Percentiles rank a stretch among this genome's conserved stretches.
Conservation (phyloP, 805 yeast genomes). For the Wickerhamiella alocasiicola region DNA sequence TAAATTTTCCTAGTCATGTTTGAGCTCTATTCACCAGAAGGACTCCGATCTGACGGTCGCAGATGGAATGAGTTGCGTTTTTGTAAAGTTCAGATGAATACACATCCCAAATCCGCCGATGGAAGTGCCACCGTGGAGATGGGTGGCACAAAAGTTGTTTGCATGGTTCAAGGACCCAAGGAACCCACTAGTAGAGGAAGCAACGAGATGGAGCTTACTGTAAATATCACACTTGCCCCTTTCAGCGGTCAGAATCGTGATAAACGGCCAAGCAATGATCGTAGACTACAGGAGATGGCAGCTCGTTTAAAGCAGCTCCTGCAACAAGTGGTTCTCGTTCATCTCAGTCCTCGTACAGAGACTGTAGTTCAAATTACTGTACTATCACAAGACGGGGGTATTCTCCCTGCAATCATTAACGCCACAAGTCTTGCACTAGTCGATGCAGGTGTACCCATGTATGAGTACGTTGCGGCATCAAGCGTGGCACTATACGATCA, state of each 20-base stretch:
- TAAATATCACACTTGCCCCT: constrained; percentile 61
- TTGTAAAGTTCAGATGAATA: constrained; percentile 68
- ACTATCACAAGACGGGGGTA: constrained; percentile 81
- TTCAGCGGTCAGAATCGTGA: constrained; percentile 69
- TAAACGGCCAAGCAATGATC: constrained; percentile 53
- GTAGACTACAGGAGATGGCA: constrained; percentile 28
- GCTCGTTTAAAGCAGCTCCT: constrained; percentile 26
- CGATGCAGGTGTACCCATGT: constrained; percentile 92
- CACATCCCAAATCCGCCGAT: constrained; percentile 72
- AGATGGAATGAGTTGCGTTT: constrained; percentile 87
- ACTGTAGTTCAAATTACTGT: constrained; percentile 69
- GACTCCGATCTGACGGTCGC: constrained; percentile 81
- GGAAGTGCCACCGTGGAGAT: constrained; percentile 89
- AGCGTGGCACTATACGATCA: constrained; percentile 67
- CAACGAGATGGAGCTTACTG: constrained; percentile 45
- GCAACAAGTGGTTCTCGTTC: constrained; percentile 50
- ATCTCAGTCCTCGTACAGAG: constrained; percentile 70
- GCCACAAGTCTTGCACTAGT: constrained; percentile 80
- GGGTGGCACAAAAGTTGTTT: constrained; percentile 80
- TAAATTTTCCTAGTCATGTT: constrained; percentile 11
- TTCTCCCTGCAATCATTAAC: constrained; percentile 66
- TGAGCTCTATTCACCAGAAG: constrained; percentile 92
- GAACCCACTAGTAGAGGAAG: constrained; percentile 52
- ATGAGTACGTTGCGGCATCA: constrained; percentile 74
- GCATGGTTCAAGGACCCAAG: constrained; percentile 79